Conservation (phyloP, 2,329 filamentous ascomycete species). For the Aspergillus calidoustus region DNA sequence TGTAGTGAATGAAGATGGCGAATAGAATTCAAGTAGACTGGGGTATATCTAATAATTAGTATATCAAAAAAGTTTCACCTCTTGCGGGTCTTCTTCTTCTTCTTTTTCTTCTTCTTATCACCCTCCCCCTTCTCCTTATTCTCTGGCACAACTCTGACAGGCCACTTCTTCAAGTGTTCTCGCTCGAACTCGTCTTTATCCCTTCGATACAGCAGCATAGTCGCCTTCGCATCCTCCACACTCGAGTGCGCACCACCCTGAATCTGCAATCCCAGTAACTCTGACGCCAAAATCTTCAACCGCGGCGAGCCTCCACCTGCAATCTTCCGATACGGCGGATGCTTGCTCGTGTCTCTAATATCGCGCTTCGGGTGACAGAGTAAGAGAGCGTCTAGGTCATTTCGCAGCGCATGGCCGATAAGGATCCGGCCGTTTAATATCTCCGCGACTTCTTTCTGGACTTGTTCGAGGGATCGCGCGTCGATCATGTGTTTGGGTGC, state of each 20-base stretch:
- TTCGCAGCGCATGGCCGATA: conserved; percentile 81
- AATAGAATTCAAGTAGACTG: background rate
- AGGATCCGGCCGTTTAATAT: conserved; percentile 74
- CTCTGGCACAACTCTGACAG: conserved; percentile 45
- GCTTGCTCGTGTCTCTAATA: conserved; percentile 82
- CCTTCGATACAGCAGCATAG: conserved; percentile 85
- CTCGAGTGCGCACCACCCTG: conserved; percentile 65
- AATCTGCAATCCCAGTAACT: conserved; percentile 63
- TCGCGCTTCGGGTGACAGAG: conserved; percentile 78
- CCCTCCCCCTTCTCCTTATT: conserved; percentile 37
- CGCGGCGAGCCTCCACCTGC: conserved; percentile 55
- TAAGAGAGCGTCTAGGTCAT: conserved; percentile 74
- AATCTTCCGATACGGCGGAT: conserved; percentile 72
- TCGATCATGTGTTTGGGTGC: conserved; percentile 71
- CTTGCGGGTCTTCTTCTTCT: conserved; percentile 52
- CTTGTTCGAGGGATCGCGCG: conserved; percentile 74
- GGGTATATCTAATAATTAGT: conserved; percentile 25
- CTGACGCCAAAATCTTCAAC: conserved; percentile 59
- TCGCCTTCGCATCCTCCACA: conserved; percentile 79
- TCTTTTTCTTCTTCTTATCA: conserved; percentile 54
- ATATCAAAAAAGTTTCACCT: conserved; percentile 33
- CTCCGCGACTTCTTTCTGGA: conserved; percentile 71
- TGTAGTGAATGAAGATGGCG: too few species aligned
- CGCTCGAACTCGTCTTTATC: conserved; percentile 85
- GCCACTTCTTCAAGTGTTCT: conserved; percentile 73